A percentile compares a stretch with the other conserved stretches of the same genome.
Evolutionary conservation across 306 rosid species (phyloP).

Genomic region (Vicia sativa): DNA sequence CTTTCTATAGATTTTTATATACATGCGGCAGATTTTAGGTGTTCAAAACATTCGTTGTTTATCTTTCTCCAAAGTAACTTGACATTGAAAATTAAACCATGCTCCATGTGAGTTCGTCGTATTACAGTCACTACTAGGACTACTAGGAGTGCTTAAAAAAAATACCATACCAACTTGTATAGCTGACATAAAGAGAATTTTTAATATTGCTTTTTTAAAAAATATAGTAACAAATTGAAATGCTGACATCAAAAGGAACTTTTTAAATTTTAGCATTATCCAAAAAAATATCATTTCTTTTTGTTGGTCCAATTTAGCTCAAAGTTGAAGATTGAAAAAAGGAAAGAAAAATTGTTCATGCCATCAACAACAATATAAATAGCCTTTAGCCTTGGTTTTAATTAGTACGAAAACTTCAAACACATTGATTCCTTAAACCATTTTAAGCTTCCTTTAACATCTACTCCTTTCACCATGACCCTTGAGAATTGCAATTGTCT

Average conservation of each 20-base stretch:
- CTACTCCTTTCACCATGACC: constrained; percentile 41
- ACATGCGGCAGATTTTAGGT: too few species aligned
- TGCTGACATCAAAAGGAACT: too few species aligned
- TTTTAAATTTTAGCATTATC: neutral
- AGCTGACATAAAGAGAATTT: neutral
- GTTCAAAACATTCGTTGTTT: neutral
- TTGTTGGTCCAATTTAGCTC: neutral
- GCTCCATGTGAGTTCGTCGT: constrained; percentile 24
- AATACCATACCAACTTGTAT: neutral
- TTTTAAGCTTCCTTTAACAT: neutral
- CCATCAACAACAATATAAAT: too few species aligned
- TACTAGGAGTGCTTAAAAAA: neutral
- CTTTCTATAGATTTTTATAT: too few species aligned
- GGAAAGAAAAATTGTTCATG: too few species aligned
- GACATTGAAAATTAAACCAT: neutral
- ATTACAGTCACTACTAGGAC: neutral
- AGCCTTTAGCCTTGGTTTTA: too few species aligned
- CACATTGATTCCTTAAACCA: constrained; percentile 36
- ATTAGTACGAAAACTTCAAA: constrained; percentile 19
- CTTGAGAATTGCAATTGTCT: constrained; percentile 40
- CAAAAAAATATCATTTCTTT: neutral
- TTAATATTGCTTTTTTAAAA: too few species aligned
- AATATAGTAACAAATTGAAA: too few species aligned
- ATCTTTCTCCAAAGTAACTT: constrained; percentile 25
- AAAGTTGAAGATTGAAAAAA: too few species aligned